A percentile compares a stretch with the other conserved stretches of the same genome.
Conservation (phyloP, 805 yeast species). For the Cephaloascus albidus region DNA sequence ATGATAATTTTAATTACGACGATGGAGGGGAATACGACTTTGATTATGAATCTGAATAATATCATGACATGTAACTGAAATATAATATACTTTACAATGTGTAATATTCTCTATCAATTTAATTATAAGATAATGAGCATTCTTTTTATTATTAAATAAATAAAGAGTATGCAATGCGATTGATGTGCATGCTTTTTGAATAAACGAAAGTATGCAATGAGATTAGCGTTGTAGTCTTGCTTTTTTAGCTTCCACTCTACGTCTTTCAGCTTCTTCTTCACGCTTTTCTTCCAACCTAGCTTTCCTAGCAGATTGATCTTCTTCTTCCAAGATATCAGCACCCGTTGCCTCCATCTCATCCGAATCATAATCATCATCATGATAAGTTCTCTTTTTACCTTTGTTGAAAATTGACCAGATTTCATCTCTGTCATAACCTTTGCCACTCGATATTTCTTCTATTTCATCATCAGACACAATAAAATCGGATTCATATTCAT, state of each 20-base stretch:
- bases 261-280: conserved; percentile 56
- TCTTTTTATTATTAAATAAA: no score
- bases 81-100: no score
- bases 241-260: conserved; percentile 34
- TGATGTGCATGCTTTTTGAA: no score
- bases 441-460: conserved; percentile 10
- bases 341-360: conserved; percentile 95
- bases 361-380: conserved; percentile 39
- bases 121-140: no score
- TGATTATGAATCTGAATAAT: conserved; percentile 25
- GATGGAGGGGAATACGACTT: conserved; percentile 32
- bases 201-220: no score
- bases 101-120: no score
- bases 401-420: conserved; percentile 81
- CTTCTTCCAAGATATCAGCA: conserved; percentile 79
- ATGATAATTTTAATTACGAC: conserved; percentile 2
- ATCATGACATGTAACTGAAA: no score
- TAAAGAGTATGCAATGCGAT: no score
- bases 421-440: conserved; percentile 71
- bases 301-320: conserved; percentile 51
- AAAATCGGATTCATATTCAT: conserved; percentile 25
- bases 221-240: conserved; percentile 19
- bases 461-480: conserved; percentile 50
- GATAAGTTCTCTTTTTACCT: conserved; percentile 43
- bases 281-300: conserved; percentile 71